Evolutionary conservation across 2,329 filamentous ascomycete genomes (phyloP).

Genomic region (Trichoderma atroviride): DNA sequence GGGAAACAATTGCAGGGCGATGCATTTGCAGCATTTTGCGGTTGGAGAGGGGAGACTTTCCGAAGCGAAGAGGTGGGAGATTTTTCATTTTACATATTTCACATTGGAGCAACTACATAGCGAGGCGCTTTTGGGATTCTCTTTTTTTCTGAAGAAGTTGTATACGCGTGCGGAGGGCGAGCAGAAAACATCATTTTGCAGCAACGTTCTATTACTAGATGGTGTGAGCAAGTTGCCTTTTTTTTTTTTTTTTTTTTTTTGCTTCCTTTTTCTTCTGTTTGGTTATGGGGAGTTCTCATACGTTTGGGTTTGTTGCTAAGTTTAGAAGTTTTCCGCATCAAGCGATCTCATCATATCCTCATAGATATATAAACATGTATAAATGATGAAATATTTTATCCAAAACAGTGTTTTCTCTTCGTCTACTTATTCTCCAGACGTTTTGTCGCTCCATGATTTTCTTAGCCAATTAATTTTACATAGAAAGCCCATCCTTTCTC

Average conservation of each 20-base stretch:
- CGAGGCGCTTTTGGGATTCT: slow-evolving; percentile 36
- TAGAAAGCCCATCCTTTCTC: neutral
- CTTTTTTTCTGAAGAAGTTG: neutral
- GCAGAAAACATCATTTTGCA: slow-evolving; percentile 5
- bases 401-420: neutral
- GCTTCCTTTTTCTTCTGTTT: neutral
- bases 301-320: neutral
- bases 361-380: neutral
- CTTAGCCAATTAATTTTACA: neutral
- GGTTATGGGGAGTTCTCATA: neutral
- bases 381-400: neutral
- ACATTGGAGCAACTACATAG: slow-evolving; percentile 40
- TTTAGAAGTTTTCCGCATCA: slow-evolving; percentile 13
- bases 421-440: neutral
- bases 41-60: neutral
- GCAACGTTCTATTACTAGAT: neutral
- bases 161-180: neutral
- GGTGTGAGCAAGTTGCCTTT: neutral
- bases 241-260: neutral
- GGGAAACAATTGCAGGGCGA: neutral
- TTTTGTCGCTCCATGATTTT: neutral
- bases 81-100: neutral
- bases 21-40: neutral
- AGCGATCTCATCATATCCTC: slow-evolving; percentile 12
- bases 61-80: no score